Evolutionary conservation across 768 basidiomycete genomes (phyloP).

Genomic region (Dentipellis sp.): DNA sequence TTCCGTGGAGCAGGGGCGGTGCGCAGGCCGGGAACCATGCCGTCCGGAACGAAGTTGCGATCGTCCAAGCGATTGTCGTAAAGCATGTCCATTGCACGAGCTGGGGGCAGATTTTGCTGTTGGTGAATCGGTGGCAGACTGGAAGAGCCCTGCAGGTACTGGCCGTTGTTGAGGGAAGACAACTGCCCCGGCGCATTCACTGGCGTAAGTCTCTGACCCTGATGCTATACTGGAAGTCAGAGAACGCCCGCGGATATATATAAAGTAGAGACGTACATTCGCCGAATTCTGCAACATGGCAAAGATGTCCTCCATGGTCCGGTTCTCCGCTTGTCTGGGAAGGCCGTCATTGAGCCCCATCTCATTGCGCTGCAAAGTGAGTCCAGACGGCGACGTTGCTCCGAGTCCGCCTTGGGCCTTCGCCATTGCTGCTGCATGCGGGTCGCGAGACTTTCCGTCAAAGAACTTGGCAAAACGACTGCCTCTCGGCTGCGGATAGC

Average conservation of each 20-base stretch:
- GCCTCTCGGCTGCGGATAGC: conserved; percentile 52
- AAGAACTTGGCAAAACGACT: conserved; percentile 87
- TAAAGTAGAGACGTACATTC: conserved; percentile 36
- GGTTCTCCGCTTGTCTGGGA: conserved; percentile 36
- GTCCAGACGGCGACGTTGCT: conserved; percentile 37
- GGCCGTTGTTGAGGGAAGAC: conserved; percentile 16
- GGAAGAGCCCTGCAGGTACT: conserved; percentile 17
- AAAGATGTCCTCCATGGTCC: conserved; percentile 73
- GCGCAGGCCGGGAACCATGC: conserved; percentile 78
- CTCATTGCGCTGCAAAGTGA: conserved; percentile 39
- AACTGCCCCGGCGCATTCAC: conserved; percentile 15
- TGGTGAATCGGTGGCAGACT: conserved; percentile 28
- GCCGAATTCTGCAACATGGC: conserved; percentile 72
- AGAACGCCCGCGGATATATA: conserved; percentile 11
- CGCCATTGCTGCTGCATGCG: conserved; percentile 26
- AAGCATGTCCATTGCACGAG: conserved; percentile 52
- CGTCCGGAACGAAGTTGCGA: conserved; percentile 73
- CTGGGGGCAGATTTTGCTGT: conserved; percentile 26
- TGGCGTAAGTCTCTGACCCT: conserved; percentile 11
- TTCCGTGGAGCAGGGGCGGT: conserved; percentile 52
- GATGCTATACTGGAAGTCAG: neutral
- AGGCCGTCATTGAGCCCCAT: conserved; percentile 22
- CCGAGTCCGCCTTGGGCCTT: conserved; percentile 31
- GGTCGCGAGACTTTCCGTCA: conserved; percentile 50
- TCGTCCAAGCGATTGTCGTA: conserved; percentile 72